Conservation (phyloP, 495 filamentous ascomycete genomes). For the Opeltia flavorubescens region DNA sequence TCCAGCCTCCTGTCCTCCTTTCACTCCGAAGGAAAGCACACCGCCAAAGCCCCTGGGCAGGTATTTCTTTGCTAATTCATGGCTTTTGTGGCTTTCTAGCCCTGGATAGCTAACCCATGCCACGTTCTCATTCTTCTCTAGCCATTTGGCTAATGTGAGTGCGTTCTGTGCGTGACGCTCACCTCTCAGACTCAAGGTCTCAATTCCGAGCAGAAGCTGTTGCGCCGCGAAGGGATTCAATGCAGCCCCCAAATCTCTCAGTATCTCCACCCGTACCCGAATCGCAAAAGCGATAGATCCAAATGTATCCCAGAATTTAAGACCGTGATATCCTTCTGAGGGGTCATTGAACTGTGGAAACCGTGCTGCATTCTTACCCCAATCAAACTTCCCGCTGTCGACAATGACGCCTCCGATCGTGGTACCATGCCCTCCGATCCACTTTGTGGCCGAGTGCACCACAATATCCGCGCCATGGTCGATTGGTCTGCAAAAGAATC, state of each 20-base stretch:
- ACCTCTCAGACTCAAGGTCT: slow-evolving; percentile 75
- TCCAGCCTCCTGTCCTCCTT: slow-evolving; percentile 71
- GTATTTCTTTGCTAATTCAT: slow-evolving; percentile 80
- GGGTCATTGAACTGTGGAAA: slow-evolving; percentile 95
- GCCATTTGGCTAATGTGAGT: slow-evolving; percentile 65
- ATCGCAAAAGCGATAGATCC: slow-evolving; percentile 75
- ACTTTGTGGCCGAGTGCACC: slow-evolving; percentile 93
- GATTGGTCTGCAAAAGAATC: slow-evolving; percentile 80
- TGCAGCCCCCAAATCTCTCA: slow-evolving; percentile 72
- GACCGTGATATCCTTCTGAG: slow-evolving; percentile 82
- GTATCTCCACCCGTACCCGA: slow-evolving; percentile 69
- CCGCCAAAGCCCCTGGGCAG: slow-evolving; percentile 78
- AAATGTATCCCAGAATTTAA: slow-evolving; percentile 96
- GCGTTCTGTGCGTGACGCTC: slow-evolving; percentile 86
- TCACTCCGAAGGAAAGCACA: slow-evolving; percentile 85
- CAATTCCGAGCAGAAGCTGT: slow-evolving; percentile 78
- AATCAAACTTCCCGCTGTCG: slow-evolving; percentile 92
- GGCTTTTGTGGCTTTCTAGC: slow-evolving; percentile 64
- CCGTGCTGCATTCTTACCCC: slow-evolving; percentile 73
- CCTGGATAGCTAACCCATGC: slow-evolving; percentile 93
- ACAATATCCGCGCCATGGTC: slow-evolving; percentile 90
- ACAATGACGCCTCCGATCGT: slow-evolving; percentile 85
- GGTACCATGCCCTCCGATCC: slow-evolving; percentile 96
- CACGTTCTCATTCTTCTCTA: slow-evolving; percentile 70
- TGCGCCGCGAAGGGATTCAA: slow-evolving; percentile 94